Percentiles rank a stretch among this genome's conserved stretches.
These are phyloP conservation scores for Yamagishiella unicocca DNA, from an alignment of 139 green algal genomes.

Conservation along the genomic window DNA sequence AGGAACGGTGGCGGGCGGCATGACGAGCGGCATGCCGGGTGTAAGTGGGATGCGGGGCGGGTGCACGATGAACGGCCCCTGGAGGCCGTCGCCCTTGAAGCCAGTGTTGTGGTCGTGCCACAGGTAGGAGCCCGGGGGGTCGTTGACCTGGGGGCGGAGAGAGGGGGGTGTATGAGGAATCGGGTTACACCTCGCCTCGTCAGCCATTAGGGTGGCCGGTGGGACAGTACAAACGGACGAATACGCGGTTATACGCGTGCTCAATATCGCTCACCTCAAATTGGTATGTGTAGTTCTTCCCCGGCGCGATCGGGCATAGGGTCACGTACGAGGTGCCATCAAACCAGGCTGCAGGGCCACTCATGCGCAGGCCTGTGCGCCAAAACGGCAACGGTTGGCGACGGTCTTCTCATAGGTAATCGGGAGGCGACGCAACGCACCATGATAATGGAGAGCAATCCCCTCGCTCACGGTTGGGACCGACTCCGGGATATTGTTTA, in stretches of 20 bases:
- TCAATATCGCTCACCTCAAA: constrained; percentile 43
- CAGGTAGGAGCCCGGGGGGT: constrained; percentile 69
- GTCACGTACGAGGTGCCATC: constrained; percentile 56
- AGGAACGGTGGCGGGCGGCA: neutral
- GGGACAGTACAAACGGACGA: neutral
- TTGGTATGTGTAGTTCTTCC: constrained; percentile 50
- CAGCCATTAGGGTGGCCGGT: too few species aligned
- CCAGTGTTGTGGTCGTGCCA: constrained; percentile 71
- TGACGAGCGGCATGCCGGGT: neutral
- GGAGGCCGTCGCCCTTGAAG: constrained; percentile 69
- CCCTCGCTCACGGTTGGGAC: constrained; percentile 55
- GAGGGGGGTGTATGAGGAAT: too few species aligned
- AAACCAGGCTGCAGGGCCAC: constrained; percentile 38
- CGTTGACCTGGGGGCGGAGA: neutral
- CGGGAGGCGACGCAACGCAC: neutral
- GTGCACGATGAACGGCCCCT: constrained; percentile 70
- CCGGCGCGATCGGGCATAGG: constrained; percentile 63
- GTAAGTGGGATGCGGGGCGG: constrained; percentile 2
- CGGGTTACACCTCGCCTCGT: too few species aligned
- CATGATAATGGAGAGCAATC: constrained; percentile 72
- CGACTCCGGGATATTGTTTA: constrained; percentile 58
- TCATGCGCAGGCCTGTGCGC: constrained; percentile 56
- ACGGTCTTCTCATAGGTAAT: neutral
- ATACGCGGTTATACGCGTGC: neutral
- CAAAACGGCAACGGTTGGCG: too few species aligned